These are phyloP conservation scores for Hypomyces perniciosus DNA, from an alignment of 2,329 filamentous ascomycete species.

Conservation along the genomic window DNA sequence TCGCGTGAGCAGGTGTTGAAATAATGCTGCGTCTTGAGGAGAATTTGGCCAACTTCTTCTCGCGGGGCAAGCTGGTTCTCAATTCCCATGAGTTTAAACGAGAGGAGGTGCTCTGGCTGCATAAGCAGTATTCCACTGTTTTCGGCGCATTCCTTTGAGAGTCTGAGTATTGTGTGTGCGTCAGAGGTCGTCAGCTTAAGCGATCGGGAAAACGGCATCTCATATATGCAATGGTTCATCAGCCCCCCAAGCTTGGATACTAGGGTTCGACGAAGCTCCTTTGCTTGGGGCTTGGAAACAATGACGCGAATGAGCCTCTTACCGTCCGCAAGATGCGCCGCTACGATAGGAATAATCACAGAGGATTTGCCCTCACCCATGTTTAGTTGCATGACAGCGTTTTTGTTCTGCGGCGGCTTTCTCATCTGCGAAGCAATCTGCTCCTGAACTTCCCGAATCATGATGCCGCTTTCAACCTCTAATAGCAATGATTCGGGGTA, in stretches of 20 bases:
- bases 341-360: slow-evolving; percentile 61
- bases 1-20: slow-evolving; percentile 43
- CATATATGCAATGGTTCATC: slow-evolving; percentile 46
- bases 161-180: slow-evolving; percentile 14
- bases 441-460: slow-evolving; percentile 55
- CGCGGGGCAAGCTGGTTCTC: slow-evolving; percentile 37
- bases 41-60: slow-evolving; percentile 19
- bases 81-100: slow-evolving; percentile 55
- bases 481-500: slow-evolving; percentile 57
- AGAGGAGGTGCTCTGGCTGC: slow-evolving; percentile 59
- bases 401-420: too few species aligned
- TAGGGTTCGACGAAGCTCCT: slow-evolving; percentile 44
- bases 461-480: slow-evolving; percentile 56
- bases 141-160: slow-evolving; percentile 35
- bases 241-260: slow-evolving; percentile 44
- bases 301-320: slow-evolving; percentile 49
- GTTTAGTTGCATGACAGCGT: too few species aligned
- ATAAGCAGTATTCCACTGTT: slow-evolving; percentile 51
- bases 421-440: slow-evolving; percentile 54
- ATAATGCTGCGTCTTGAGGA: slow-evolving; percentile 39
- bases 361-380: too few species aligned
- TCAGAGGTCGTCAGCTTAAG: slow-evolving; percentile 30
- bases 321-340: slow-evolving; percentile 45
- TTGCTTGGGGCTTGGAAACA: slow-evolving; percentile 54
- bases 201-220: slow-evolving; percentile 53